Percentiles rank a stretch among this genome's conserved stretches.
These are phyloP conservation scores for Penicillium longicatenatum DNA, from an alignment of 495 filamentous ascomycete genomes.

Conservation along the genomic window DNA sequence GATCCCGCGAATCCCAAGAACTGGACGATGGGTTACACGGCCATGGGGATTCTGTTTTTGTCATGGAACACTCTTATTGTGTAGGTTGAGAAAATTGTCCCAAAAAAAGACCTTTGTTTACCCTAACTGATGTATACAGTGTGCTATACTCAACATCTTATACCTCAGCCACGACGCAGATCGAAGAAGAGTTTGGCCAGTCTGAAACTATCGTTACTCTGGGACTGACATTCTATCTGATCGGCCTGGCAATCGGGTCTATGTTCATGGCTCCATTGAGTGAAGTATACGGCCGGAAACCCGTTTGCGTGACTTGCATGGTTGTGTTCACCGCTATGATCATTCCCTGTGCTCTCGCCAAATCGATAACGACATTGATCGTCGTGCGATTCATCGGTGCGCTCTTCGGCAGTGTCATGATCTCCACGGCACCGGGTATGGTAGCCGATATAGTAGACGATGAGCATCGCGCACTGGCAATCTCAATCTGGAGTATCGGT, in stretches of 20 bases:
- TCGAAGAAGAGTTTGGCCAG: conserved; percentile 67
- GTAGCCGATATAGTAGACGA: conserved; percentile 76
- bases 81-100: conserved; percentile 34
- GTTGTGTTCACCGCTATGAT: conserved; percentile 64
- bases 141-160: conserved; percentile 88
- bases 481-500: conserved; percentile 76
- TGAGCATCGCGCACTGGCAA: conserved; percentile 68
- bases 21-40: conserved; percentile 71
- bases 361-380: conserved; percentile 63
- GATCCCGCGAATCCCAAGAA: conserved; percentile 75
- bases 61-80: conserved; percentile 74
- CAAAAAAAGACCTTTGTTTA: background rate
- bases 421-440: conserved; percentile 80
- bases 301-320: conserved; percentile 68
- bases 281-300: conserved; percentile 77
- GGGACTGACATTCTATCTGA: conserved; percentile 73
- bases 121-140: conserved; percentile 25
- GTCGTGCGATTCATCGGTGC: conserved; percentile 76
- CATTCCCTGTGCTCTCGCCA: conserved; percentile 70
- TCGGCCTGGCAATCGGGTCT: conserved; percentile 68
- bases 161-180: conserved; percentile 65
- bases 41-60: conserved; percentile 61
- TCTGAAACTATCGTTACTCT: conserved; percentile 64
- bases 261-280: conserved; percentile 74
- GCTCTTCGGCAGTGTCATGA: conserved; percentile 74